A percentile compares a stretch with the other conserved stretches of the same genome.
Evolutionary conservation across 352 stramenopile species (phyloP).

Genomic region (Thalassiosira pacifica): DNA sequence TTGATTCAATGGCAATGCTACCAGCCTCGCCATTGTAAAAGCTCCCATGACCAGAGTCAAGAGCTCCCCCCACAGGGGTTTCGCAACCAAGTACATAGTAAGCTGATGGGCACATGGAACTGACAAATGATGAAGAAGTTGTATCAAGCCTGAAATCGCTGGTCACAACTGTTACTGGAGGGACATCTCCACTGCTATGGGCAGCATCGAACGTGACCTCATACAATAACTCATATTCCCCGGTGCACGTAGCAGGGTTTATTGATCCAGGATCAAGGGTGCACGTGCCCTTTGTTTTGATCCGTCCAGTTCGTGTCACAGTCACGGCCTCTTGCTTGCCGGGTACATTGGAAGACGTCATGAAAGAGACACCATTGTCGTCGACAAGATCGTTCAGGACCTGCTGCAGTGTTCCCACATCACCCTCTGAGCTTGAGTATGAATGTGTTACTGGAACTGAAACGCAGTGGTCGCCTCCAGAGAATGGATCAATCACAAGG

Average conservation of each 20-base stretch:
- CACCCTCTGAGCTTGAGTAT: constrained; percentile 56
- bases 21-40: constrained; percentile 67
- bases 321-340: constrained; percentile 63
- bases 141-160: constrained; percentile 66
- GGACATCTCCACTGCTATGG: constrained; percentile 90
- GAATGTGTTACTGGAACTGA: constrained; percentile 61
- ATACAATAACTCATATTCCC: constrained; percentile 88
- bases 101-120: constrained; percentile 56
- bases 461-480: constrained; percentile 70
- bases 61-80: constrained; percentile 46
- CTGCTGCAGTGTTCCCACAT: constrained; percentile 63
- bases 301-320: constrained; percentile 60
- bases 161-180: constrained; percentile 69
- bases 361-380: constrained; percentile 72
- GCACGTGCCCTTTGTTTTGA: constrained; percentile 71
- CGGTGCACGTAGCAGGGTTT: constrained; percentile 60
- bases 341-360: constrained; percentile 61
- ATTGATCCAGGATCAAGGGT: constrained; percentile 38
- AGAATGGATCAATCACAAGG: constrained; percentile 62
- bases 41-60: constrained; percentile 62
- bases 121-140: constrained; percentile 54
- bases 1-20: constrained; percentile 63
- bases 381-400: constrained; percentile 67
- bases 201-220: constrained; percentile 90
- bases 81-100: constrained; percentile 59